Conservation (phyloP, 768 basidiomycete species). For the Termitomyces sp. region DNA sequence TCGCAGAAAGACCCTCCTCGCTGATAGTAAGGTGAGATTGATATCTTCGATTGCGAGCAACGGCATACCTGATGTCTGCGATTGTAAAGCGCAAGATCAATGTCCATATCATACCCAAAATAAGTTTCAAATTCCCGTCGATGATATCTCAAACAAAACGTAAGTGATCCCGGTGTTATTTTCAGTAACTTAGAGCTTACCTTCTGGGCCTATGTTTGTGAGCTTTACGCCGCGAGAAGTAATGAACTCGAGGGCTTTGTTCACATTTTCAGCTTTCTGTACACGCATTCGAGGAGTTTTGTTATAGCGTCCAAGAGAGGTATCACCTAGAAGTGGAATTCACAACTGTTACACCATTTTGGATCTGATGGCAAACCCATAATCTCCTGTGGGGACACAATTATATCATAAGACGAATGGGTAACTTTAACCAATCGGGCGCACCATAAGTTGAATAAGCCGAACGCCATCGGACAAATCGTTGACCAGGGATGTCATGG, state of each 20-base stretch:
- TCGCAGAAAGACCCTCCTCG: conserved; percentile 97
- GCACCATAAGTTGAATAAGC: conserved; percentile 90
- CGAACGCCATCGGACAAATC: conserved; percentile 95
- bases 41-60: not conserved
- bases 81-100: conserved; percentile 96
- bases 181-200: conserved; percentile 27
- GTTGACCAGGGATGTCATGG: conserved; percentile 83
- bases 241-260: conserved; percentile 94
- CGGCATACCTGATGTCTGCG: conserved; percentile 87
- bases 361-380: conserved; percentile 59
- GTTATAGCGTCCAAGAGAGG: conserved; percentile 93
- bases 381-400: conserved; percentile 64
- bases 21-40: conserved; percentile 34
- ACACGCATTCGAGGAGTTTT: conserved; percentile 85
- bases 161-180: conserved; percentile 3
- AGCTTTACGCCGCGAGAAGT: conserved; percentile 89
- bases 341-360: not conserved
- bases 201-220: conserved; percentile 97
- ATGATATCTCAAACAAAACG: conserved; percentile 72
- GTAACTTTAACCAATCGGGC: conserved; percentile 10
- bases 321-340: conserved; percentile 51
- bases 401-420: not conserved
- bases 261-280: conserved; percentile 98
- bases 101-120: conserved; percentile 99
- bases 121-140: conserved; percentile 97